phyloP scores from a whole-genome alignment of 2,329 filamentous ascomycete species.

The Aspergillus oerlinghausenensis region DNA sequence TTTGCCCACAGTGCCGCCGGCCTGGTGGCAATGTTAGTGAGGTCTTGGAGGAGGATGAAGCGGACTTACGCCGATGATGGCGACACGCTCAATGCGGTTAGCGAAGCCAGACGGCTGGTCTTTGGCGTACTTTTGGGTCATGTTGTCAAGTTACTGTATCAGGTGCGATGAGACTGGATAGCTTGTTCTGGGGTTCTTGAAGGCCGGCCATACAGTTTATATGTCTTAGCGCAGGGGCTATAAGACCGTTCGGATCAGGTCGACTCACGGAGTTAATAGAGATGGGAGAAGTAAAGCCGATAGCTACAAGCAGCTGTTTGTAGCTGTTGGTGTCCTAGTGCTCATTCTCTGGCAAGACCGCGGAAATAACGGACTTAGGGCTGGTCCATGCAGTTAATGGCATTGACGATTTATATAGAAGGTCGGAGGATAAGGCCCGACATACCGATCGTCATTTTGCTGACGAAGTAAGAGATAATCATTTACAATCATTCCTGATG shows the following conservation, averaged over 20 bases:
- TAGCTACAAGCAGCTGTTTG: not conserved
- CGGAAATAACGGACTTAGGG: not conserved
- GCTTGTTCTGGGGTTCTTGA: not conserved
- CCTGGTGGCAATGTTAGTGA: slow-evolving; percentile 16
- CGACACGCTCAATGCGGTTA: not conserved
- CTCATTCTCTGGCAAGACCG: not conserved
- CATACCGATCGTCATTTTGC: not conserved
- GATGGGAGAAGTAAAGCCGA: not conserved
- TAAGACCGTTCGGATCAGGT: not conserved
- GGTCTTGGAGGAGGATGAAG: not conserved
- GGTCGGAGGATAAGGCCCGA: not conserved
- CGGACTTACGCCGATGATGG: not conserved
- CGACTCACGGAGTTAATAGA: not conserved
- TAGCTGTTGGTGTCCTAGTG: not conserved
- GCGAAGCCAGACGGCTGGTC: not conserved
- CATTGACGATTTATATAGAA: not conserved
- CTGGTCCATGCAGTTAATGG: not conserved
- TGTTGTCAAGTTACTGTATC: not conserved
- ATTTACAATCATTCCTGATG: too few relatives aligned
- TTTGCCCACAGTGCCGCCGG: slow-evolving; percentile 28
- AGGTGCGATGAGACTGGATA: not conserved
- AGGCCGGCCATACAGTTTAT: not conserved
- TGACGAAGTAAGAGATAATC: too few relatives aligned
- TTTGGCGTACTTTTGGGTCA: not conserved
- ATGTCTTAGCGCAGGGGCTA: not conserved